Evolutionary conservation across 2,329 filamentous ascomycete genomes (phyloP), one percentile per base, ranked within the genome.

Genomic region (Ophiostoma sp.): DNA sequence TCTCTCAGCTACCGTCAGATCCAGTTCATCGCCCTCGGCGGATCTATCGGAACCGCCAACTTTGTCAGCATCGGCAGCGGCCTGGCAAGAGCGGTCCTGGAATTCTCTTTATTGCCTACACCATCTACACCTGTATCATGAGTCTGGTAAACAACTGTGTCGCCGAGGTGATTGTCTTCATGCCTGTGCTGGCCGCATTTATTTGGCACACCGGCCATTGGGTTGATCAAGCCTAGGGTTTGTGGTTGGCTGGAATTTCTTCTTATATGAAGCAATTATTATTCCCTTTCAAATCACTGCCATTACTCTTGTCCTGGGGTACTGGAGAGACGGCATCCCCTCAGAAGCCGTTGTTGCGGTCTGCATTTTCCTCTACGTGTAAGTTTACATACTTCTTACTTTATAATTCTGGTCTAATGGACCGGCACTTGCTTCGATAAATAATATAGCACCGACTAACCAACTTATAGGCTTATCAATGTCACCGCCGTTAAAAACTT

Each of bases 191-290:
- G 52, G 87, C 87, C 72, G 85, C 85, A 1, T 89, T 89, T 76
- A 84, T 90, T 73, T 86, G 88, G 72, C 82, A 89, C 75, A 87
- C 87, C 4, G 87, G 87, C 35, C 81, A 87, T 74, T 90, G 87
- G 85, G 86, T 87, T 10, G 88, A 90, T 87, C 89, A 20, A 82
- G 87, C 13, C 80, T 87, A 27, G 87, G 87, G 44, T 89, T 89
- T 75, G 83, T 82, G 76, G 80, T 78, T 17, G 80, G 79, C 31
- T 81, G 79, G 79, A 81, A 81, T 71, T 81, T 81, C 73, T 81
- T 81, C 70, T 74, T 81, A 23, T 81, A 80, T 74, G 79, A 81
- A 70, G 79, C 79, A 1, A 75, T 77, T 54, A 75, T 80, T 0
- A 80, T 81, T 66, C 80, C 80, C 2, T 81, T 79, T 71, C 80